Base-by-base conservation (phyloP, 768 basidiomycete species). In the Crassisporium funariophilum region DNA sequence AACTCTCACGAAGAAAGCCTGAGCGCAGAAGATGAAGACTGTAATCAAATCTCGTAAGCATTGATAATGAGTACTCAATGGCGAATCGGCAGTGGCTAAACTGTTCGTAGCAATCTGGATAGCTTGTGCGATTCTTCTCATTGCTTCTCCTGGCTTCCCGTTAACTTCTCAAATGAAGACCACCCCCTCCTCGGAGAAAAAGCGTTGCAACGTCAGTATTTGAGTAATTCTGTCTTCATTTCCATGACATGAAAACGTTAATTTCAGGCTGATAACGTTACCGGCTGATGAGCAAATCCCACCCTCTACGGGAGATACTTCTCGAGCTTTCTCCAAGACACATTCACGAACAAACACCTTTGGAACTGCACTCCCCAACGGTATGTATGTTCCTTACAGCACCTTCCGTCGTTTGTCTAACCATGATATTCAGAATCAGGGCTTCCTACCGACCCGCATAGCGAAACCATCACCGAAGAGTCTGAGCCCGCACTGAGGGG, bases 271-370 rank as follows among this genome's bases (percentile, higher is more conserved):
- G 9, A 34, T 43, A 9, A 31, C 41, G 12, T 11, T 40, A 29
- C 33, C 31, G 7, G 27, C 35, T 15, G 23, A 39, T 35, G 22
- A 25, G 20, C 7, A 9, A 5, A 40, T 38, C 8, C 33, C 41
- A 2, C 39, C 35, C 40, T 11, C n/a, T 43, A 24, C 41, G 35
- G 23, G 15, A 13, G 15, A 29, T 42, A 24, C 44, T 42, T 29
- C 40, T 21, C 19, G 23, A 29, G 22, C 29, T 25, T 53, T 52
- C 36, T 35, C 17, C 2, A 55, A 46, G 41, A 52, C 33, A 17
- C 54, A 55, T 37, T 33, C 43, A 3, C 38, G 54, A 20, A 52
- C 54, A 16, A 46, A 55, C 31, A 55, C 54, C 13, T 55, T 55
- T 17, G 54, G 54, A 12, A 33, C 38, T 7, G 44, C 43, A 16